Conservation (phyloP, 345 rosid species). For the Mallotus nudiflorus region DNA sequence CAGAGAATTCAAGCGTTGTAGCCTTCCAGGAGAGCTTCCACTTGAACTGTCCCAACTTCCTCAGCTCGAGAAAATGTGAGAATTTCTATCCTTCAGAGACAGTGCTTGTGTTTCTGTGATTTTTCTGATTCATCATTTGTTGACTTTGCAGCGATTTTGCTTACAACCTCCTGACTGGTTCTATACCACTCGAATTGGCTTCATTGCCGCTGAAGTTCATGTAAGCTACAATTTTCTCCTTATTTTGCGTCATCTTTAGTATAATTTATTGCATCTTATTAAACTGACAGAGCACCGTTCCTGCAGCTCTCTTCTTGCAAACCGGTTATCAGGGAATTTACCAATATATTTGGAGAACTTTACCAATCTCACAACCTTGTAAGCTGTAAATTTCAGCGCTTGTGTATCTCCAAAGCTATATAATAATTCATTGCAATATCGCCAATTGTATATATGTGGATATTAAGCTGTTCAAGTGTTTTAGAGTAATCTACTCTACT, state of each 20-base stretch:
- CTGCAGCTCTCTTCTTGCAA: constrained; percentile 55
- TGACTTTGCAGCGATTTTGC: constrained; percentile 48
- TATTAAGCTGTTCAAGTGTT: background rate
- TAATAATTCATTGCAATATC: background rate
- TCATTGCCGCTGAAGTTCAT: constrained; percentile 40
- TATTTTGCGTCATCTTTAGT: background rate
- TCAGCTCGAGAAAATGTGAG: constrained; percentile 52
- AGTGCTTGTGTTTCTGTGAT: no score
- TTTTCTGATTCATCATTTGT: background rate
- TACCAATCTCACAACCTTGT: constrained; percentile 46
- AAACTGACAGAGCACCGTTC: background rate
- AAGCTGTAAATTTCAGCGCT: constrained; percentile 21
- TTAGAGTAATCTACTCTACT: background rate
- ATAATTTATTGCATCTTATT: background rate
- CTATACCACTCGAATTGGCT: constrained; percentile 58
- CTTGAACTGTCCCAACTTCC: constrained; percentile 52
- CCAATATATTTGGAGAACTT: constrained; percentile 51
- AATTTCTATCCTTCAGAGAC: no score
- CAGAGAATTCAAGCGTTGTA: constrained; percentile 50
- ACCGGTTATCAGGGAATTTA: constrained; percentile 52
- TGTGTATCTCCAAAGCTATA: background rate
- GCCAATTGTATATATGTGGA: background rate
- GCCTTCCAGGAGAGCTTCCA: constrained; percentile 62
- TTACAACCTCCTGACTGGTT: constrained; percentile 56
- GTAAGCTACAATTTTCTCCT: constrained; percentile 36